Evolutionary conservation across 2,329 filamentous ascomycete genomes (phyloP), one percentile per base, ranked within the genome.

Genomic region (Aspergillus brasiliensis): DNA sequence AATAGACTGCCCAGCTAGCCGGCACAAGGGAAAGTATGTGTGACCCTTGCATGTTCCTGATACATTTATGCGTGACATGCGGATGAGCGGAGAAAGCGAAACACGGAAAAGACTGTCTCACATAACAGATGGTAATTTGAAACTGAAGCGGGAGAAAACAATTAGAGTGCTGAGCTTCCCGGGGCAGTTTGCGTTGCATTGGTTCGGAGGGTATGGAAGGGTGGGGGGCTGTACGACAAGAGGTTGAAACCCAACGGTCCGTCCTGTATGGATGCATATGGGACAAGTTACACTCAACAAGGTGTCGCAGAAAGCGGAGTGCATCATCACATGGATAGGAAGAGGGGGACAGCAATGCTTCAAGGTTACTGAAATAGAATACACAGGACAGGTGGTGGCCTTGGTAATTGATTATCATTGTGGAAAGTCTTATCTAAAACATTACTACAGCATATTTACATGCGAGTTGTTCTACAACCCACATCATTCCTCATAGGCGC

Each of bases 401-500:
- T 15, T 28, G 15, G 25, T 28, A 19, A 28, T 49, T 8, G 15
- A 46, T 55, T 27, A 55, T 55, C 49, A 52, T 34, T 17, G 28
- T 46, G 10, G 15, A 23, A 21, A 11, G 25, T 27, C 47, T 34
- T 49, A 37, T 51, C 10, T 49, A 44, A 27, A 27, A 13, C 28
- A 31, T 51, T 10, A 40, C 37, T 57, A 21, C 19, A 27, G 28
- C 17, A 48, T 51, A 38, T 54, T 28, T 42, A 54, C 25, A 54
- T 25, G 51, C n/a, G 46, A 10, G 5, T 49, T 28, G 46, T 25
- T 49, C 42, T 57, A 31, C 23, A 40, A 52, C 28, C 21, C 37
- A 47, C 23, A 56, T 65, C 58, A 64, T 57, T 73, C 67, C 65
- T 90, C 86, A 60, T 77, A 80, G 27, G 79, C 79, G 13, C 81